Base-by-base conservation (phyloP, 257 asterid genomes). In the Anisodus acutangulus region DNA sequence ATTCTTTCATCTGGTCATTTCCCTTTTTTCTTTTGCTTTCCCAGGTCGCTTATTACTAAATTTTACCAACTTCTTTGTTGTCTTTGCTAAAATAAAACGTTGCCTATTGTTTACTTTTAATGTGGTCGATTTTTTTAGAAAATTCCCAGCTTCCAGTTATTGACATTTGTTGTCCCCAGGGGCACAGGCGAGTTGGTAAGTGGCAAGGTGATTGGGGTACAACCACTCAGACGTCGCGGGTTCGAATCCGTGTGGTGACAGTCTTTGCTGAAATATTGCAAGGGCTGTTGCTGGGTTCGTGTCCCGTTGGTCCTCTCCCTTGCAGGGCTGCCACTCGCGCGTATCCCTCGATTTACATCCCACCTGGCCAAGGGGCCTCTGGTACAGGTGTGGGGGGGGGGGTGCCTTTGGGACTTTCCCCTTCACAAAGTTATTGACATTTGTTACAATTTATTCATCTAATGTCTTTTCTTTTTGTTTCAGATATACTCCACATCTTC, bases 401-500 rank as follows among this genome's bases (percentile, higher is more conserved):
- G 55, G 70, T 85, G 26, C 26, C 26, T 22, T 22, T 0, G 26
- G 26, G 26, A 22, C 26, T 22, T 22, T 22, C 26, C 26, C 26
- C 26, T 22, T 22, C 26, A 22, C 26, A 22, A 22, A 51, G 63
- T 51, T 26, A 76, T 22, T 13, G 10, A 22, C 62, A 6, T 72
- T 72, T 49, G 45, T 51, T 74, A 6, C 74, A 31, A 31, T 62
- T 49, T 71, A 79, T 84, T 16, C 35, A 78, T 69, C 43, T 80
- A 31, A 45, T 45, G 35, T 37, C 49, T 82, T 60, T 12, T 80
- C 88, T 84, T 55, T 79, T 80, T 88, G 88, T 88, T 86, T 69
- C 92, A 97, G 99, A 95, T 90, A 82, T 95, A 80, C 92, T 97
- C 87, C 98, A 97, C 92, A 91, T 97, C 82, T 97, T 95, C 93